Base-by-base conservation (phyloP, 208 protist species). In the Histomonas meleagridis region DNA sequence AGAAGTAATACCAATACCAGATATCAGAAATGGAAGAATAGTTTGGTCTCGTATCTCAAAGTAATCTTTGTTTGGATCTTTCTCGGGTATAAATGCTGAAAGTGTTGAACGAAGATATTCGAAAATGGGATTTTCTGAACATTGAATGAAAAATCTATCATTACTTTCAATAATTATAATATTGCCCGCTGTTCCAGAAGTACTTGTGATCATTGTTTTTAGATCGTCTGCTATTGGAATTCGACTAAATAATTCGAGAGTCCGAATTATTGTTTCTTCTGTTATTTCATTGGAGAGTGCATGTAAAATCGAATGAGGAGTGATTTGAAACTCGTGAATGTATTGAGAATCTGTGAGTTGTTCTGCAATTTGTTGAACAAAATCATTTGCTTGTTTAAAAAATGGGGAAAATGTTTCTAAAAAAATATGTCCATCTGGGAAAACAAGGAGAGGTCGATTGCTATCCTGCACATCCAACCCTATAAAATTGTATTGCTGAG, bases 291-390 rank as follows among this genome's bases (percentile, higher is more conserved):
- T 96, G 26, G 97, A 98, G 1, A 98, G 96, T 3, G 98, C 98
- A 0, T 97, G 95, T 78, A 97, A 98, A 3, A 99, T 95, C 2
- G 98, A 99, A 92, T 98, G 98, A 14, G 95, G 94, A 5, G 97
- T 99, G 23, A 99, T 94, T 57, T 95, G 93, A 94, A 99, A 99
- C 94, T 99, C 97, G 92, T 99, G 98, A 51, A 99, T 96, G 9
- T 97, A 92, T 10, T 95, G 91, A 0, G 98, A 97, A 5, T 98
- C 94, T 14, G 95, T 97, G 14, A 97, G 93, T 48, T 97, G 97
- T 94, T 99, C 97, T 16, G 98, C 96, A 46, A 99, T 96, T 32
- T 96, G 93, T 35, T 97, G 94, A 0, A 97, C 92, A 90, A 97
- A 97, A 78, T 97, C 96, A 72, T 91, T 94, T 18, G 96, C 96